Percentiles rank a stretch among this genome's conserved stretches.
phyloP scores from a whole-genome alignment of 805 yeast species.

The Isabelozyma pseudorhagii region DNA sequence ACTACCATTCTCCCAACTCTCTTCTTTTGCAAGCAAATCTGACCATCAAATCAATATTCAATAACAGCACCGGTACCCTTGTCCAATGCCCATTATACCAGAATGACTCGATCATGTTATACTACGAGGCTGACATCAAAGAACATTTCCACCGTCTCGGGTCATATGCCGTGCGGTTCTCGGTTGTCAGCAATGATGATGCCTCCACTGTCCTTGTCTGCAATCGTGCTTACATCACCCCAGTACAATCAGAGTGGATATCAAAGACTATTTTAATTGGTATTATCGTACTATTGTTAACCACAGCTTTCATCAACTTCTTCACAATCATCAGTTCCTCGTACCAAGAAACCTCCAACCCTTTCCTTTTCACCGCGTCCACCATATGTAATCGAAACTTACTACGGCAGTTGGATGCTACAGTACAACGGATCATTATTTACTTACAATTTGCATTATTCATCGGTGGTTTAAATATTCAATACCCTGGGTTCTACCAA shows the following conservation, averaged over 20 bases:
- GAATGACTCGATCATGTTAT: conserved; percentile 33
- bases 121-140: conserved; percentile 37
- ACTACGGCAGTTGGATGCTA: conserved; percentile 55
- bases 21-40: conserved; percentile 10
- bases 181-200: conserved; percentile 39
- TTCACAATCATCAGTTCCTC: conserved; percentile 48
- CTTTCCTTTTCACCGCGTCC: conserved; percentile 51
- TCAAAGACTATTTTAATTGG: conserved; percentile 34
- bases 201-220: conserved; percentile 45
- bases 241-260: conserved; percentile 31
- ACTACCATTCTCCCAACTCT: background rate
- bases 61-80: conserved; percentile 22
- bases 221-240: conserved; percentile 45
- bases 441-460: conserved; percentile 62
- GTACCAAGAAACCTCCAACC: conserved; percentile 54
- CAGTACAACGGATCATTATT: conserved; percentile 43
- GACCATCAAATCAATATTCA: conserved; percentile 16
- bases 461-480: conserved; percentile 50
- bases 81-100: conserved; percentile 35
- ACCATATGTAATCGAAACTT: conserved; percentile 58
- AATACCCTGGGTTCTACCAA: conserved; percentile 62
- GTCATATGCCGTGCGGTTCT: conserved; percentile 40
- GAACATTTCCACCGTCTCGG: conserved; percentile 42
- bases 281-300: conserved; percentile 35
- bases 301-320: conserved; percentile 38